Conservation (phyloP, 495 filamentous ascomycete genomes). For the Annulohypoxylon bovei region DNA sequence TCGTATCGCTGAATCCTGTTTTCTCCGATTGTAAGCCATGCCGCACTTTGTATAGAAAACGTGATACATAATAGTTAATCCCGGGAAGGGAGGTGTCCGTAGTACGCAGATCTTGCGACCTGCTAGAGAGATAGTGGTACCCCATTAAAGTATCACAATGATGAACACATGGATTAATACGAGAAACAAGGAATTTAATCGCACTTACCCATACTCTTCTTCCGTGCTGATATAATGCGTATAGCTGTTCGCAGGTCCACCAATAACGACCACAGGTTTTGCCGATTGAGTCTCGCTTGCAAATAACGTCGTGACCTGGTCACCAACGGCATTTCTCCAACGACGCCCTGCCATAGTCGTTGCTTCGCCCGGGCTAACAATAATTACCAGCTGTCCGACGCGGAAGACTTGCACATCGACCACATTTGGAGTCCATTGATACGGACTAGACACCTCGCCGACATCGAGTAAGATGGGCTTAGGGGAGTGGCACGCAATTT, state of each 20-base stretch:
- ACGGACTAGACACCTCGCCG: slow-evolving; percentile 80
- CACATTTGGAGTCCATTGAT: slow-evolving; percentile 91
- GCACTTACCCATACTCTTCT: slow-evolving; percentile 76
- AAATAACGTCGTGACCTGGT: slow-evolving; percentile 60
- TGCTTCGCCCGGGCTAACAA: slow-evolving; percentile 90
- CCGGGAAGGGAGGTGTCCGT: not conserved
- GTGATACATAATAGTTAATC: slow-evolving; percentile 8
- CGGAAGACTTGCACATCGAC: slow-evolving; percentile 91
- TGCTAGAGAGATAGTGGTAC: slow-evolving; percentile 4
- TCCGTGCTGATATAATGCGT: slow-evolving; percentile 95
- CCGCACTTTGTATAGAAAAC: not conserved
- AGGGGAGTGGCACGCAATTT: slow-evolving; percentile 78
- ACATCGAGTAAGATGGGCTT: slow-evolving; percentile 94
- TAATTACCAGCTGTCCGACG: slow-evolving; percentile 86
- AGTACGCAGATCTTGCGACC: not conserved
- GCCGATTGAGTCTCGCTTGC: slow-evolving; percentile 43
- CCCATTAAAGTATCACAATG: not conserved
- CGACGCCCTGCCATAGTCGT: slow-evolving; percentile 95
- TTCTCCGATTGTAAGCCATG: slow-evolving; percentile 12
- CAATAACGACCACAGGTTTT: slow-evolving; percentile 81
- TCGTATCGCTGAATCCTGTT: slow-evolving; percentile 85
- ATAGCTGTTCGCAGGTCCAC: slow-evolving; percentile 95
- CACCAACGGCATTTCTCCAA: slow-evolving; percentile 82
- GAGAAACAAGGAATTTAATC: not conserved
- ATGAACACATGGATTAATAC: not conserved